phyloP scores from a whole-genome alignment of 2,329 filamentous ascomycete genomes.

The Neonectria faginata region DNA sequence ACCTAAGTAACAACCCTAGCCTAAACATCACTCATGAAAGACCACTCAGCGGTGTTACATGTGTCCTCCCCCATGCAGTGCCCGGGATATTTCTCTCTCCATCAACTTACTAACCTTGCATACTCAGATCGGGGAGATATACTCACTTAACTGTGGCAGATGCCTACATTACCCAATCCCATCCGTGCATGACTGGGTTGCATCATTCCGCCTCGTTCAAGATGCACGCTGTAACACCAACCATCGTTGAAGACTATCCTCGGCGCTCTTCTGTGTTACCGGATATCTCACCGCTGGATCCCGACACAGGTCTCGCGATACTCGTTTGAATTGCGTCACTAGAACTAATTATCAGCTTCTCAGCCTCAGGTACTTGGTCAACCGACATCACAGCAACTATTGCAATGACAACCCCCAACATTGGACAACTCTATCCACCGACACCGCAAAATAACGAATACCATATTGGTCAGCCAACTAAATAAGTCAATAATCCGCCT shows the following conservation, averaged over 20 bases:
- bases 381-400: background rate
- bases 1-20: too few species aligned
- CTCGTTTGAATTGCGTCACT: background rate
- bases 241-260: background rate
- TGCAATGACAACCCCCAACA: background rate
- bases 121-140: background rate
- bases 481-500: conserved; percentile 6
- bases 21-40: background rate
- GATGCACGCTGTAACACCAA: background rate
- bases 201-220: background rate
- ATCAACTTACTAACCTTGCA: background rate
- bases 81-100: background rate
- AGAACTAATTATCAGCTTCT: background rate
- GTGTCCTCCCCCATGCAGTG: background rate
- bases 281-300: background rate
- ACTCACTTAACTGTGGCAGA: conserved; percentile 3
- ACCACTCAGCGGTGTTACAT: background rate
- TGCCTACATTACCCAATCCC: background rate
- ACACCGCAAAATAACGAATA: background rate
- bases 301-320: background rate
- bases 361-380: background rate
- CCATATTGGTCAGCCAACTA: conserved; percentile 11
- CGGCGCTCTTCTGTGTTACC: background rate
- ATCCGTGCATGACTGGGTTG: background rate
- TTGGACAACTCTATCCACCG: background rate